Conservation (phyloP, 805 yeast species). For the Schwanniomyces vanrijiae region DNA sequence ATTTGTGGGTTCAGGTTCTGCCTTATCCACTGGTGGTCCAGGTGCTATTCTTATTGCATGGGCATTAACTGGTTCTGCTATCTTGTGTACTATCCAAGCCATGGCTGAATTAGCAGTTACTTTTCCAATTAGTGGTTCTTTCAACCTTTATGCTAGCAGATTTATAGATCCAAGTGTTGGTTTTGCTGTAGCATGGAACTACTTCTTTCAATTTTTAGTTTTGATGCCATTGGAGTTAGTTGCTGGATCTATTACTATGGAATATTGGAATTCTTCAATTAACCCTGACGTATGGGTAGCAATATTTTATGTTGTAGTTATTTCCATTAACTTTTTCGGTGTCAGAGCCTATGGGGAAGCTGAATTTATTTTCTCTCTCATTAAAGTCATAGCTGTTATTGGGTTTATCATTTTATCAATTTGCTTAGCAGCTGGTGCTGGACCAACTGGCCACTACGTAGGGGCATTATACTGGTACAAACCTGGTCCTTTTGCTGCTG, state of each 20-base stretch:
- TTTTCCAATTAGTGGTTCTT: conserved; percentile 42
- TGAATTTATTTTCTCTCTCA: conserved; percentile 57
- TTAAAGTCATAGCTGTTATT: conserved; percentile 56
- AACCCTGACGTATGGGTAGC: conserved; percentile 40
- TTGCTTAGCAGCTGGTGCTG: conserved; percentile 57
- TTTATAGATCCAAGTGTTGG: conserved; percentile 68
- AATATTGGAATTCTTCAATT: conserved; percentile 31
- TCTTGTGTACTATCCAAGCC: conserved; percentile 40
- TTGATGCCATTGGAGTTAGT: conserved; percentile 62
- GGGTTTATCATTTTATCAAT: conserved; percentile 65
- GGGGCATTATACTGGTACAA: conserved; percentile 61
- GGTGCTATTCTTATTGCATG: conserved; percentile 41
- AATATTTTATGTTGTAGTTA: conserved; percentile 31
- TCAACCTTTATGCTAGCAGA: conserved; percentile 60
- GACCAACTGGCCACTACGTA: conserved; percentile 49
- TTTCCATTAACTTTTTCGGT: conserved; percentile 36
- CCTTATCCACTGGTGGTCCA: conserved; percentile 39
- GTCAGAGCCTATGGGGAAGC: conserved; percentile 55
- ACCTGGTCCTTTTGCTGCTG: conserved; percentile 69
- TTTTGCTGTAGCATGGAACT: conserved; percentile 73
- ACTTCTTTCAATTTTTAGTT: conserved; percentile 57
- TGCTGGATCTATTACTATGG: conserved; percentile 36
- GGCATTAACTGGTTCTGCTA: conserved; percentile 35
- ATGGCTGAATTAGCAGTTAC: conserved; percentile 49
- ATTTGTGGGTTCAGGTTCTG: conserved; percentile 41